These are phyloP conservation scores for Pseudocercospora fijiensis DNA, from an alignment of 2,329 filamentous ascomycete genomes.

Conservation along the genomic window DNA sequence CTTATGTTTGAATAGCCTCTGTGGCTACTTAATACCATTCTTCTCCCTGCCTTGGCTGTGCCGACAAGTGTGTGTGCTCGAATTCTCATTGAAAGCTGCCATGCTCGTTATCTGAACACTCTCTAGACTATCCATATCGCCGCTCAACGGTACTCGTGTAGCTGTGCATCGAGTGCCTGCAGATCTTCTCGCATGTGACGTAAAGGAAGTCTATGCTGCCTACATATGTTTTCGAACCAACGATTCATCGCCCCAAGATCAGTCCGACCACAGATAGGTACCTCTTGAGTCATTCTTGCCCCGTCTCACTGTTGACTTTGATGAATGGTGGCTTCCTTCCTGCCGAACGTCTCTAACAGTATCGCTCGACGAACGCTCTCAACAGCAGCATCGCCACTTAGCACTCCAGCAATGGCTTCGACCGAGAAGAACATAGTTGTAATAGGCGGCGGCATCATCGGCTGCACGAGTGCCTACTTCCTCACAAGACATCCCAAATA, in stretches of 20 bases:
- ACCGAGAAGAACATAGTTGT: conserved; percentile 38
- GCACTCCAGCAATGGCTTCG: conserved; percentile 28
- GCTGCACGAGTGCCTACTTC: conserved; percentile 87
- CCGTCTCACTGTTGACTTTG: not conserved
- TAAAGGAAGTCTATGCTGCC: conserved; percentile 9
- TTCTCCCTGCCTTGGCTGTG: not conserved
- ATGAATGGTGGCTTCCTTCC: conserved; percentile 7
- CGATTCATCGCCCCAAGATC: not conserved
- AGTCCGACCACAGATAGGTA: conserved; percentile 1
- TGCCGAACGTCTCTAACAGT: not conserved
- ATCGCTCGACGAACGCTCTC: not conserved
- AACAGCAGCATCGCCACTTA: not conserved
- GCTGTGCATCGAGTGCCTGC: conserved; percentile 2
- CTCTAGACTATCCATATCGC: not conserved
- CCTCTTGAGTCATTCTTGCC: not conserved
- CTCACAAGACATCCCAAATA: conserved; percentile 82
- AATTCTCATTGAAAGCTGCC: not conserved
- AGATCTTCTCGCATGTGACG: conserved; percentile 19
- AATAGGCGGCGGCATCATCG: conserved; percentile 83
- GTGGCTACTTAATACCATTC: not conserved
- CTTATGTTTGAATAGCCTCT: not conserved
- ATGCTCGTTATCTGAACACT: not conserved
- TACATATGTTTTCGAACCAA: conserved; percentile 1
- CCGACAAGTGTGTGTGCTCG: not conserved
- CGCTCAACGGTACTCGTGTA: not conserved